Percentiles rank a stretch among this genome's conserved stretches.
Evolutionary conservation across 1,139 yeast species (phyloP).

Genomic region (Diutina pseudorugosa): DNA sequence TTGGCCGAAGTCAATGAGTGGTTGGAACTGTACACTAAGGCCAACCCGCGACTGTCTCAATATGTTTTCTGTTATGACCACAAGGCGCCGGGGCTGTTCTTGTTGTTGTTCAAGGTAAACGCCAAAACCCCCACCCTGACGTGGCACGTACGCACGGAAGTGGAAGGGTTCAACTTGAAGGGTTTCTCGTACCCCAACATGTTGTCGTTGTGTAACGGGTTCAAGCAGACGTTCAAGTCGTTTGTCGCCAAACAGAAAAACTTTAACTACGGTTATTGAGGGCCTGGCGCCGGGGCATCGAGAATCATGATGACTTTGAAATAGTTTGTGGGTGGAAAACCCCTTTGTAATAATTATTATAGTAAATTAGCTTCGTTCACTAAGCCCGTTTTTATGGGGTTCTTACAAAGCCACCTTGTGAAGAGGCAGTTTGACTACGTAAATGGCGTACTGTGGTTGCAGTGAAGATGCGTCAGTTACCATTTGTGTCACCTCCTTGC

Average conservation of each 20-base stretch:
- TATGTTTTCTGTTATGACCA: slow-evolving; percentile 89
- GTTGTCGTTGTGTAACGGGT: slow-evolving; percentile 83
- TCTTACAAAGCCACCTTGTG: neutral
- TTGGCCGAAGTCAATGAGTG: slow-evolving; percentile 73
- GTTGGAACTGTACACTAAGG: slow-evolving; percentile 81
- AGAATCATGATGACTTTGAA: neutral
- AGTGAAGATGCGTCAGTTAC: no score
- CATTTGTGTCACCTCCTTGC: no score
- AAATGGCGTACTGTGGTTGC: no score
- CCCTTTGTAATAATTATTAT: neutral
- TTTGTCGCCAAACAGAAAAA: slow-evolving; percentile 12
- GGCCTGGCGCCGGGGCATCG: neutral
- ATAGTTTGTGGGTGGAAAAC: neutral
- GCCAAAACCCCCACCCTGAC: slow-evolving; percentile 61
- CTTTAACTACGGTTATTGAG: slow-evolving; percentile 1
- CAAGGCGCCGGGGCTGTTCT: slow-evolving; percentile 86
- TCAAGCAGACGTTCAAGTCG: slow-evolving; percentile 50
- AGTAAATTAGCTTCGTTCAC: neutral
- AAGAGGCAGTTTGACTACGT: no score
- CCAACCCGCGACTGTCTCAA: slow-evolving; percentile 82
- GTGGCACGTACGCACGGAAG: slow-evolving; percentile 85
- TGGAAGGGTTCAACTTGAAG: slow-evolving; percentile 73
- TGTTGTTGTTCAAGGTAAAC: slow-evolving; percentile 69
- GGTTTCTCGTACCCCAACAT: slow-evolving; percentile 80
- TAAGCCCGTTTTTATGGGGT: neutral